These are phyloP conservation scores for Ogataea wickerhamii DNA, from an alignment of 805 yeast species.

Conservation along the genomic window DNA sequence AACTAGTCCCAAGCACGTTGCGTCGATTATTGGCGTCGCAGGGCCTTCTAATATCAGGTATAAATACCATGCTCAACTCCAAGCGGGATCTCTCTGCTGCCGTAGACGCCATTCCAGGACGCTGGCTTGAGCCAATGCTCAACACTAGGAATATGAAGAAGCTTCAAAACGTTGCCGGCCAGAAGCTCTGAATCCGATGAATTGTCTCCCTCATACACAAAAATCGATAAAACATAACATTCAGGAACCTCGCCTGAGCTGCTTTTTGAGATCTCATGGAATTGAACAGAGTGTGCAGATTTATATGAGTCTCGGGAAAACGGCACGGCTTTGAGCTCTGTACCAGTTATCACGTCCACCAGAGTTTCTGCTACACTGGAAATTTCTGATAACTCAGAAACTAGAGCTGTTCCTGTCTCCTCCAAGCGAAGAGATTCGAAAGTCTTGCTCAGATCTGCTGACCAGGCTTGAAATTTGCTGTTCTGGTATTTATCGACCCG, in stretches of 20 bases:
- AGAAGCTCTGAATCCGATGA: constrained; percentile 60
- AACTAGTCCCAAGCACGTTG: background rate
- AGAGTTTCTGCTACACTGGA: constrained; percentile 9
- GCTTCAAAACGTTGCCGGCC: constrained; percentile 36
- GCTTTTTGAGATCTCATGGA: background rate
- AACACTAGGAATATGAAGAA: constrained; percentile 13
- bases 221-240: constrained; percentile 31
- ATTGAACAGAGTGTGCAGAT: background rate
- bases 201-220: constrained; percentile 90
- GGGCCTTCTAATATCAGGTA: constrained; percentile 23
- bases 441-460: constrained; percentile 20
- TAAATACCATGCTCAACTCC: constrained; percentile 78
- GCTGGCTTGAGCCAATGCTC: constrained; percentile 50
- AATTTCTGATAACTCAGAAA: constrained; percentile 12
- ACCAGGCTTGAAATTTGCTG: constrained; percentile 22
- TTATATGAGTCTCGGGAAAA: background rate
- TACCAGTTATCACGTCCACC: constrained; percentile 3
- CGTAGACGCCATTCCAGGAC: constrained; percentile 87
- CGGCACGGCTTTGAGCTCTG: background rate
- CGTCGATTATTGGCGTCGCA: constrained; percentile 1
- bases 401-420: constrained; percentile 10
- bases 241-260: constrained; percentile 9
- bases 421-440: constrained; percentile 18
- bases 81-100: constrained; percentile 48
- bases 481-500: constrained; percentile 18